Conservation (phyloP, 1,284 basidiomycete species). For the Cryptococcus sp. region DNA sequence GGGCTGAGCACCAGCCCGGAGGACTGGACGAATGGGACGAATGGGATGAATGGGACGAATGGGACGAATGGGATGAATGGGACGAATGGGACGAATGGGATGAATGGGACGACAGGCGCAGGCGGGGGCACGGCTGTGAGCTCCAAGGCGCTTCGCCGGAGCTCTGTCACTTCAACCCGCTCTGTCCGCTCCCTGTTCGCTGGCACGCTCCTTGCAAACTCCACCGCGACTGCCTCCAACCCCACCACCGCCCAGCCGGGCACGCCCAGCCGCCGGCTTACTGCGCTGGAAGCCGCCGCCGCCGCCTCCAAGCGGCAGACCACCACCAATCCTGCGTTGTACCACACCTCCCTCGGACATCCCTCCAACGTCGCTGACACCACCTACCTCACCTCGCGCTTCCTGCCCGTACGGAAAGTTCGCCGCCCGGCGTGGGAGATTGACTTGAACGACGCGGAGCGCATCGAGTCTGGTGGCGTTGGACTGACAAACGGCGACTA, state of each 20-base stretch:
- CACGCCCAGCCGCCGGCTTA: conserved; percentile 16
- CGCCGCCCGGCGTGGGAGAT: conserved; percentile 31
- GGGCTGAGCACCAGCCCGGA: too few relatives aligned
- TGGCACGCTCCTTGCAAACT: background rate
- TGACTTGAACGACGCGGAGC: conserved; percentile 14
- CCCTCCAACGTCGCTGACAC: conserved; percentile 35
- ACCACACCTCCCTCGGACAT: conserved; percentile 41
- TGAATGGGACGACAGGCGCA: background rate
- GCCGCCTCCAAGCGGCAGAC: conserved; percentile 31
- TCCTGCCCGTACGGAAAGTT: conserved; percentile 29
- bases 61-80: background rate
- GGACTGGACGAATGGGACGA: too few relatives aligned
- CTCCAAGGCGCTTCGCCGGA: background rate
- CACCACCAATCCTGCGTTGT: conserved; percentile 38
- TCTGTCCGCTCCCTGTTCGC: conserved; percentile 8
- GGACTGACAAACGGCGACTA: conserved; percentile 44
- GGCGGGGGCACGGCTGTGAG: background rate
- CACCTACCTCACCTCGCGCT: conserved; percentile 37
- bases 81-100: background rate
- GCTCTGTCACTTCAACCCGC: conserved; percentile 9
- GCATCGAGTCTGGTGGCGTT: conserved; percentile 14
- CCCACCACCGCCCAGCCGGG: background rate
- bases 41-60: background rate
- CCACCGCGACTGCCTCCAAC: background rate
- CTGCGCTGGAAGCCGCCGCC: conserved; percentile 29